Conservation (phyloP, 2,329 filamentous ascomycete species). For the Elsinoe ampelina region DNA sequence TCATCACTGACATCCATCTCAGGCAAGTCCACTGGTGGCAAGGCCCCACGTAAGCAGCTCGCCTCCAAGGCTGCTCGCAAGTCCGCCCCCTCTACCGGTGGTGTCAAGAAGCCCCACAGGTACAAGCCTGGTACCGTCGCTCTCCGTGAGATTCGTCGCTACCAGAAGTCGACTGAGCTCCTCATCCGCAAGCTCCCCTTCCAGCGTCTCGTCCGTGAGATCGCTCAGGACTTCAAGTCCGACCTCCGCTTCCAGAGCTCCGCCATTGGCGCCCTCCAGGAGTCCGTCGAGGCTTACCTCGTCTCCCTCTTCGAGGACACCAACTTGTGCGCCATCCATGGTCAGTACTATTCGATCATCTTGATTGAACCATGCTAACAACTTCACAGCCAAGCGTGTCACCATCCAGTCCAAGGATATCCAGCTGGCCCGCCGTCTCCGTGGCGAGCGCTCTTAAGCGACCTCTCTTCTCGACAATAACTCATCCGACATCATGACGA, state of each 20-base stretch:
- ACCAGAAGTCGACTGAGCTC: constrained; percentile 83
- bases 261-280: constrained; percentile 84
- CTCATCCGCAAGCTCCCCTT: constrained; percentile 74
- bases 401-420: constrained; percentile 69
- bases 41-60: constrained; percentile 84
- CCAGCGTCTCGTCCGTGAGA: constrained; percentile 68
- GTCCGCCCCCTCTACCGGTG: constrained; percentile 88
- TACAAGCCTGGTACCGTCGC: constrained; percentile 62
- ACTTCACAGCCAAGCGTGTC: background rate
- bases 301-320: constrained; percentile 95
- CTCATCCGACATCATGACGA: constrained; percentile 13
- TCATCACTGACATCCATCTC: constrained; percentile 28
- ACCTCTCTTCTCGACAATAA: constrained; percentile 1
- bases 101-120: constrained; percentile 49
- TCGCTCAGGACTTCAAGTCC: constrained; percentile 54
- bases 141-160: constrained; percentile 80
- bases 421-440: constrained; percentile 63
- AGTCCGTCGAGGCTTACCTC: constrained; percentile 91
- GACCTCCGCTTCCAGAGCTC: constrained; percentile 93
- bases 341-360: too few relatives aligned
- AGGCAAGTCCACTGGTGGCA: constrained; percentile 68
- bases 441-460: constrained; percentile 45
- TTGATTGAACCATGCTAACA: too few relatives aligned
- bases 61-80: constrained; percentile 99
- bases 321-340: constrained; percentile 93